phyloP scores from a whole-genome alignment of 768 basidiomycete genomes.

The Amanita molliuscula region DNA sequence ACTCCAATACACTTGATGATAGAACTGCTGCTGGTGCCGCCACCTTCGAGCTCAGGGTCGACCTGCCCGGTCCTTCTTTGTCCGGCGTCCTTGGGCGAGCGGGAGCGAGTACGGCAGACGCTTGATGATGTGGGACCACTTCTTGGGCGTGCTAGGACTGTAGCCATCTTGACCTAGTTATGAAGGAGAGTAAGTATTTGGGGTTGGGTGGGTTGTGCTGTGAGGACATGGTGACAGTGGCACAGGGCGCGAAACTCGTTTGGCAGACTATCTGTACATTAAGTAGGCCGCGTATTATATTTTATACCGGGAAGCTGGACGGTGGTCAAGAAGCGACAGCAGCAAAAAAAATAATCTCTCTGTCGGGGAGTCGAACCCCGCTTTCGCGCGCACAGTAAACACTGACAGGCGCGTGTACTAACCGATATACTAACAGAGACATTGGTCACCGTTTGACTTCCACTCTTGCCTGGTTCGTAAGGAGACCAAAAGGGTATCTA shows the following conservation, averaged over 20 bases:
- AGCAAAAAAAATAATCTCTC: conserved; percentile 6
- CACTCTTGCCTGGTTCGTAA: too few relatives aligned
- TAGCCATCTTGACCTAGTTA: conserved; percentile 9
- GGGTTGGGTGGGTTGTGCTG: conserved; percentile 2
- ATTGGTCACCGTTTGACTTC: too few relatives aligned
- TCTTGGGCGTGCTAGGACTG: conserved; percentile 30
- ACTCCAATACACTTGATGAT: conserved; percentile 13
- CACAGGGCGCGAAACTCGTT: too few relatives aligned
- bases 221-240: too few relatives aligned
- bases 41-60: conserved; percentile 14
- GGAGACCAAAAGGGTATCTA: too few relatives aligned
- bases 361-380: conserved; percentile 12
- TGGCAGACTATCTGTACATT: too few relatives aligned
- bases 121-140: conserved; percentile 48
- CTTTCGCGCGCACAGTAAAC: conserved; percentile 8
- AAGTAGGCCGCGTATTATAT: too few relatives aligned
- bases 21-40: conserved; percentile 13
- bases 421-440: conserved; percentile 7
- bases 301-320: too few relatives aligned
- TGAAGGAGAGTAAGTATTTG: neutral
- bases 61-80: conserved; percentile 17
- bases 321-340: too few relatives aligned
- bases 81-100: conserved; percentile 23
- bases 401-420: conserved; percentile 6
- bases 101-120: conserved; percentile 41